Evolutionary conservation across 2,329 filamentous ascomycete species (phyloP).

Genomic region (Lasiodiplodia sp.): DNA sequence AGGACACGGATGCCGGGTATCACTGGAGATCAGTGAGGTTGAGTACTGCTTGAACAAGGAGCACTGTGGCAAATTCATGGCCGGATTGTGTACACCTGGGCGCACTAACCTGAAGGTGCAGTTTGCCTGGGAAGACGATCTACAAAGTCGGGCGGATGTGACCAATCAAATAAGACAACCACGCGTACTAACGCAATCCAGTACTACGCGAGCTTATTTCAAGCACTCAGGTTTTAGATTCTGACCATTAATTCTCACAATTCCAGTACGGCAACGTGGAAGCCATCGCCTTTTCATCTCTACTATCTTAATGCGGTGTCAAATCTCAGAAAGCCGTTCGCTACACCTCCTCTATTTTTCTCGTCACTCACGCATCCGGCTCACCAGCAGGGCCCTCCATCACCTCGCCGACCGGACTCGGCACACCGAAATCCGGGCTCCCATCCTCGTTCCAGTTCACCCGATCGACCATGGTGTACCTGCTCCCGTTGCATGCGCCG

Average conservation of each 20-base stretch:
- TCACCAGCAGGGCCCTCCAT: constrained; percentile 47
- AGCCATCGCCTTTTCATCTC: background rate
- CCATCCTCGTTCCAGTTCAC: constrained; percentile 60
- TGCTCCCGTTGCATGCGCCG: constrained; percentile 61
- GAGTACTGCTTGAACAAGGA: no score
- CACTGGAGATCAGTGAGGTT: no score
- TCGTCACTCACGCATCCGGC: constrained; percentile 9
- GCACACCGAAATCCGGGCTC: constrained; percentile 59
- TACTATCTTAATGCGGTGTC: background rate
- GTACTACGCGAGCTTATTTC: no score
- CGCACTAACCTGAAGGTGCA: no score
- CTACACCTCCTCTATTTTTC: background rate
- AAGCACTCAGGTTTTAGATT: no score
- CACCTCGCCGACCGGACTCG: constrained; percentile 40
- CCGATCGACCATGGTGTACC: constrained; percentile 63
- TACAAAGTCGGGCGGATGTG: no score
- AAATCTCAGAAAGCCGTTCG: background rate
- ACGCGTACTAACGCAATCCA: no score
- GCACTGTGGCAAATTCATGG: no score
- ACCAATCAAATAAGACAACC: no score
- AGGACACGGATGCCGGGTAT: no score
- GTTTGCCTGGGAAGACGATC: no score
- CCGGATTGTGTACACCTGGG: no score
- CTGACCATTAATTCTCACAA: background rate
- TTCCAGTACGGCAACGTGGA: background rate